Percentiles rank a stretch among this genome's conserved stretches.
These are phyloP conservation scores for Pilatotrama ljubarskyi DNA, from an alignment of 768 basidiomycete species.

Conservation along the genomic window DNA sequence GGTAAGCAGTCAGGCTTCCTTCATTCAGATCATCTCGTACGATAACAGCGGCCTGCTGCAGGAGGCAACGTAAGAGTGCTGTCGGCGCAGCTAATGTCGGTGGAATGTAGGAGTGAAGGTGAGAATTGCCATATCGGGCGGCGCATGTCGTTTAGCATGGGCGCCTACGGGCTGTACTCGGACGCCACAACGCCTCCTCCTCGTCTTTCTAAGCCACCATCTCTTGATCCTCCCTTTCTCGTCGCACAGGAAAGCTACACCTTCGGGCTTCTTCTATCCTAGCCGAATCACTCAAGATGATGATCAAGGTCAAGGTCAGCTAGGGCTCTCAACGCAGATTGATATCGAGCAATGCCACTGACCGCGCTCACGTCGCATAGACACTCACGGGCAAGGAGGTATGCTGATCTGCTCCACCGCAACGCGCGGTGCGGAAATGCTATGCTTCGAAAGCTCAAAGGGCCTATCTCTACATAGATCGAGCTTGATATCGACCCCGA, in stretches of 20 bases:
- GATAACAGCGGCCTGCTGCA: too few relatives aligned
- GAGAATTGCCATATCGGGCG: conserved; percentile 17
- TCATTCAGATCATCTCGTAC: too few relatives aligned
- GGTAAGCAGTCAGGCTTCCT: too few relatives aligned
- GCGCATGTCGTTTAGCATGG: conserved; percentile 11
- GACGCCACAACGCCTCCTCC: conserved; percentile 12
- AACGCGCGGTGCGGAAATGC: not conserved
- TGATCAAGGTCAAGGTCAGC: conserved; percentile 88
- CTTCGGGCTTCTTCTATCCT: not conserved
- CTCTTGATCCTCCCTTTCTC: not conserved
- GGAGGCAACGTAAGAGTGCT: not conserved
- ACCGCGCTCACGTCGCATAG: conserved; percentile 40
- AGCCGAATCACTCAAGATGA: conserved; percentile 44
- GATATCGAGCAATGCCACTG: not conserved
- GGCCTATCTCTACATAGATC: conserved; percentile 50
- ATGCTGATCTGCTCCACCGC: conserved; percentile 18
- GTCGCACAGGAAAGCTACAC: not conserved
- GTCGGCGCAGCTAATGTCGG: conserved; percentile 5
- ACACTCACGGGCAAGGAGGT: conserved; percentile 98
- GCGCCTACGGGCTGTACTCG: conserved; percentile 15
- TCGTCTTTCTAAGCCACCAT: conserved; percentile 1
- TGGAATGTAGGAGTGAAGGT: conserved; percentile 1
- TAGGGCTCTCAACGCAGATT: not conserved
- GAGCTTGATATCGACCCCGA: conserved; percentile 93
- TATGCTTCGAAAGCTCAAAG: not conserved